Base-by-base conservation (phyloP, 495 filamentous ascomycete species). In the Trypethelium eluteriae region DNA sequence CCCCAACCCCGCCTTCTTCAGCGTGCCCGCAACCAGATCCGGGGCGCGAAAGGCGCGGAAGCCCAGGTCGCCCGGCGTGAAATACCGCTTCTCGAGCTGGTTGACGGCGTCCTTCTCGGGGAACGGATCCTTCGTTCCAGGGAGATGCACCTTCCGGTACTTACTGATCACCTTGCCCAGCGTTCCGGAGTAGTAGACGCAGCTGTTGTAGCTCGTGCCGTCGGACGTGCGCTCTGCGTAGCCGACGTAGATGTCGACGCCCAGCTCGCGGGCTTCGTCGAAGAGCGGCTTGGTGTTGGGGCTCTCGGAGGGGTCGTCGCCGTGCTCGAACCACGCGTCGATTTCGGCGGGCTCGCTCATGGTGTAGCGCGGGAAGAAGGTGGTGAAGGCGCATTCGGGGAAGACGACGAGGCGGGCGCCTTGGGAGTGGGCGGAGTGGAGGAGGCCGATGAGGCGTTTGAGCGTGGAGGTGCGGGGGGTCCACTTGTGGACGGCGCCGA, bases 81-180 rank as follows among this genome's bases (percentile, higher is more conserved):
- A 83, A 72, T 81, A 82, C 36, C 79, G 71, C 69, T 83, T 83
- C 69, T 83, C 81, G 16, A 81, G 75, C 73, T 83, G 79, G 63
- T 82, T 79, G 62, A 78, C 72, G 39, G 78, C 79, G 12, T 76
- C 73, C 0, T 78, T 76, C 41, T 80, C 74, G 14, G 75, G 73
- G 32, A 78, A 78, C 1, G 81, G 81, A 70, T 83, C 81, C 35
- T 72, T 72, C 25, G 76, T 77, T 3, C 80, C 81, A 2, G 81
- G 80, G 0, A 83, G 73, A 69, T 83, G 81, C 38, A 83, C 73
- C 70, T 83, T 83, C 64, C 81, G 76, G 70, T 83, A 83, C 67
- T 80, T 81, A 59, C 72, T 70, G 14, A 83, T 70, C 32, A 83
- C 72, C 34, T 71, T 71, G 38, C 73, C 74, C 38, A 70, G 70